phyloP scores from a whole-genome alignment of 768 basidiomycete genomes.

The Tricholoma terreum region DNA sequence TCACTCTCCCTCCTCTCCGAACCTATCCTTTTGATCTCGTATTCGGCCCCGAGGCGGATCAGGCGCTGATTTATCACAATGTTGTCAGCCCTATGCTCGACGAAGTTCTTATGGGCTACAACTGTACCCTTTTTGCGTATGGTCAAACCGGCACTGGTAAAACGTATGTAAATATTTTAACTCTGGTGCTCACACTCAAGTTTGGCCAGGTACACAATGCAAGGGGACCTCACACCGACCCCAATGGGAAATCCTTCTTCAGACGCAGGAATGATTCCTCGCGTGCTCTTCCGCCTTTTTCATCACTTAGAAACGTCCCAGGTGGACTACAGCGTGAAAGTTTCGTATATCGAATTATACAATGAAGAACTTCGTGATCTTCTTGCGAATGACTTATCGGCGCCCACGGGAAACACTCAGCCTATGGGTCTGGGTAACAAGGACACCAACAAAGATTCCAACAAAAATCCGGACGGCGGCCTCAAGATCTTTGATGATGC shows the following conservation, averaged over 20 bases:
- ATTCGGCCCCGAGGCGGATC: slow-evolving; percentile 96
- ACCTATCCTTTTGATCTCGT: slow-evolving; percentile 96
- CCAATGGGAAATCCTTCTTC: slow-evolving; percentile 85
- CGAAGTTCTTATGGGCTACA: slow-evolving; percentile 94
- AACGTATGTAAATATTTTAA: slow-evolving; percentile 61
- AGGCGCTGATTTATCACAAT: slow-evolving; percentile 89
- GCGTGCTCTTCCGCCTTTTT: slow-evolving; percentile 89
- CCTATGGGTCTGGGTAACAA: slow-evolving; percentile 74
- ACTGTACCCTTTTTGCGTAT: slow-evolving; percentile 96
- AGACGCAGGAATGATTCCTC: slow-evolving; percentile 94
- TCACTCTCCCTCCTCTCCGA: slow-evolving; percentile 69
- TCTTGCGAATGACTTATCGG: slow-evolving; percentile 71
- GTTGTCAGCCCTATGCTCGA: slow-evolving; percentile 92
- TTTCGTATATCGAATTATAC: slow-evolving; percentile 94
- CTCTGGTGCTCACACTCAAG: slow-evolving; percentile 3
- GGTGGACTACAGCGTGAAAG: slow-evolving; percentile 86
- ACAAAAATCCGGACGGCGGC: slow-evolving; percentile 39
- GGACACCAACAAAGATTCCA: slow-evolving; percentile 29
- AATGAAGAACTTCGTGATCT: slow-evolving; percentile 98
- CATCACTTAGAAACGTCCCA: slow-evolving; percentile 75
- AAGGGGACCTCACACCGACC: slow-evolving; percentile 84
- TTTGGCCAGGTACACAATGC: slow-evolving; percentile 82
- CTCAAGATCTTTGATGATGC: slow-evolving; percentile 94
- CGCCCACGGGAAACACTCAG: slow-evolving; percentile 63
- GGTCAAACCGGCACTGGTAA: slow-evolving; percentile 99